phyloP scores from a whole-genome alignment of 192 early-diverging fungal genomes.

The Chytriomyces confervae region DNA sequence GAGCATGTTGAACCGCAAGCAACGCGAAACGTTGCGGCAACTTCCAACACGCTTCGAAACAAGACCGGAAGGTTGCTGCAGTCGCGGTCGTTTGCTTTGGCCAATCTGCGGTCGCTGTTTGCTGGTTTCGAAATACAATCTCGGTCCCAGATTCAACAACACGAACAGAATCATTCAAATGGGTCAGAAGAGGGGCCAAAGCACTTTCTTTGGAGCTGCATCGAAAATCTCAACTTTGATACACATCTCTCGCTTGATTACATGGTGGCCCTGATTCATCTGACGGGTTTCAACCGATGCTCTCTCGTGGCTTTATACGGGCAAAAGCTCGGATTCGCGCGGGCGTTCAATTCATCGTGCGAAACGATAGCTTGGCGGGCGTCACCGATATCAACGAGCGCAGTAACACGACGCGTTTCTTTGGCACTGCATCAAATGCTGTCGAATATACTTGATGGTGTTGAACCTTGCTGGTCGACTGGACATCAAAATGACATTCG shows the following conservation, averaged over 20 bases:
- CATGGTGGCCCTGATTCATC: background rate
- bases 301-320: background rate
- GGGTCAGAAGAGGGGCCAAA: background rate
- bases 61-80: background rate
- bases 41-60: background rate
- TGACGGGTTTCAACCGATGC: background rate
- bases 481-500: background rate
- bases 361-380: too few species aligned
- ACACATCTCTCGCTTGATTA: background rate
- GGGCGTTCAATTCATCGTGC: too few species aligned
- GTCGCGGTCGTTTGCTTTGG: slow-evolving; percentile 6
- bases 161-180: background rate
- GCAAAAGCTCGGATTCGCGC: too few species aligned
- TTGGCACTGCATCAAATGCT: too few species aligned
- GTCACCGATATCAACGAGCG: too few species aligned
- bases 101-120: background rate
- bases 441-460: too few species aligned
- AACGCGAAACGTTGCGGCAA: background rate
- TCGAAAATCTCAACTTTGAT: background rate
- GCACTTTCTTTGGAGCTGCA: background rate
- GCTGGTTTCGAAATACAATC: background rate
- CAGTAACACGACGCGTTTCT: too few species aligned
- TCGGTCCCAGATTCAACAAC: background rate
- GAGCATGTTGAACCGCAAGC: background rate
- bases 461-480: too few species aligned